Conservation (phyloP, 768 basidiomycete genomes). For the Panellus pusillus region DNA sequence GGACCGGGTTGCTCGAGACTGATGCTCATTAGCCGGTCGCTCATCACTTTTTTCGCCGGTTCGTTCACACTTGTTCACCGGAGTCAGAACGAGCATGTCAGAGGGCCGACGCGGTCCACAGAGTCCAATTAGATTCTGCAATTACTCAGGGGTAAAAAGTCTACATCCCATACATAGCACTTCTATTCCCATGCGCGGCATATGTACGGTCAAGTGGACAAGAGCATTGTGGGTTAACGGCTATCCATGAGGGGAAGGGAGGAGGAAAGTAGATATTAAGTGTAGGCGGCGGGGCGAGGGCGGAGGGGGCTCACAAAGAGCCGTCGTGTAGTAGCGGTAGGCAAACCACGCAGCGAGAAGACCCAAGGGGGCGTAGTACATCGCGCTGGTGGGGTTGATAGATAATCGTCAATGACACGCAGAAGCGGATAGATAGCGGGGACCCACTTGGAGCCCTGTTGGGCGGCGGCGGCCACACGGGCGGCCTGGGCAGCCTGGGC, state of each 20-base stretch:
- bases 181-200: constrained; percentile 15
- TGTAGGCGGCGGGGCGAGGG: constrained; percentile 16
- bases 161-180: background rate
- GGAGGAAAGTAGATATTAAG: constrained; percentile 9
- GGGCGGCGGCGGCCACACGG: constrained; percentile 49
- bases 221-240: background rate
- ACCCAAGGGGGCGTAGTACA: constrained; percentile 83
- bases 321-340: constrained; percentile 73
- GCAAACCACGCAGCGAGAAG: constrained; percentile 85
- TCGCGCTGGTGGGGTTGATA: constrained; percentile 44
- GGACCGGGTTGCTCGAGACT: no score
- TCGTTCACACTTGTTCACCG: no score
- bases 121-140: no score
- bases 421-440: constrained; percentile 3
- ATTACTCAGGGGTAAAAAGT: background rate
- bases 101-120: no score
- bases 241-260: background rate
- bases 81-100: no score
- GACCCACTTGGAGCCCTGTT: constrained; percentile 69
- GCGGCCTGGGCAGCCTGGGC: constrained; percentile 46
- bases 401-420: constrained; percentile 11
- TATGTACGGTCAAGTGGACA: background rate
- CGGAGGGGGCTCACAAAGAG: background rate
- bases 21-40: no score
- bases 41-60: no score